Evolutionary conservation across 1,284 basidiomycete genomes (phyloP).

Genomic region (Trametes polyzona): DNA sequence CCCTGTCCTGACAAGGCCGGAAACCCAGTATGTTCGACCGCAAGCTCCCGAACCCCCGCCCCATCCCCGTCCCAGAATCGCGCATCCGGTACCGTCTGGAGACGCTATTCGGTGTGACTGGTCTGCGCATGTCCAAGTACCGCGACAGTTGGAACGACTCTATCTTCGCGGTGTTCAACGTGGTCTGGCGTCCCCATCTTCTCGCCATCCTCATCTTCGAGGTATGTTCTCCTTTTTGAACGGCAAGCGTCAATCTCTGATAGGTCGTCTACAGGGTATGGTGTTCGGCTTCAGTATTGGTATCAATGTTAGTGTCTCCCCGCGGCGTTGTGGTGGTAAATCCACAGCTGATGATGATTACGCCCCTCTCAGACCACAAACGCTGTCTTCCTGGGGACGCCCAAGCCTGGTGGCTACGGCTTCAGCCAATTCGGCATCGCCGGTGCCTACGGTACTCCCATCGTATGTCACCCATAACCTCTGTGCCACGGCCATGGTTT

Average conservation of each 20-base stretch:
- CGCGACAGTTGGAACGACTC: constrained; percentile 57
- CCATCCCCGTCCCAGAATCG: constrained; percentile 40
- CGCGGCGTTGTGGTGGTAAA: no score
- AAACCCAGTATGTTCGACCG: constrained; percentile 67
- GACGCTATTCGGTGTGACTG: constrained; percentile 69
- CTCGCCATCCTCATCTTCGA: constrained; percentile 60
- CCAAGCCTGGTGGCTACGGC: constrained; percentile 62
- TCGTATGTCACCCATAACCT: constrained; percentile 45
- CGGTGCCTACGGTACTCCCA: constrained; percentile 66
- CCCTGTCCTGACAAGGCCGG: neutral
- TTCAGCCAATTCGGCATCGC: constrained; percentile 56
- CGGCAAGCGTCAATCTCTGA: no score
- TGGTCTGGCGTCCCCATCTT: constrained; percentile 70
- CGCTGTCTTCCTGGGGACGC: constrained; percentile 66
- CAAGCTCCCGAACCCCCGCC: constrained; percentile 51
- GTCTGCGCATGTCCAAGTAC: constrained; percentile 62
- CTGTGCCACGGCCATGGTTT: neutral
- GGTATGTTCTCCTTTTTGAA: no score
- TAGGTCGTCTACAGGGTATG: constrained; percentile 42
- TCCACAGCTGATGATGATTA: neutral
- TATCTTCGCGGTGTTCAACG: constrained; percentile 50
- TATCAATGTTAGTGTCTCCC: constrained; percentile 57
- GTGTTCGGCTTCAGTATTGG: constrained; percentile 75
- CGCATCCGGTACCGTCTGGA: constrained; percentile 61
- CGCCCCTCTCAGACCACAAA: constrained; percentile 58